Evolutionary conservation across 805 yeast genomes (phyloP).

Genomic region (Metschnikowia reukaufii): DNA sequence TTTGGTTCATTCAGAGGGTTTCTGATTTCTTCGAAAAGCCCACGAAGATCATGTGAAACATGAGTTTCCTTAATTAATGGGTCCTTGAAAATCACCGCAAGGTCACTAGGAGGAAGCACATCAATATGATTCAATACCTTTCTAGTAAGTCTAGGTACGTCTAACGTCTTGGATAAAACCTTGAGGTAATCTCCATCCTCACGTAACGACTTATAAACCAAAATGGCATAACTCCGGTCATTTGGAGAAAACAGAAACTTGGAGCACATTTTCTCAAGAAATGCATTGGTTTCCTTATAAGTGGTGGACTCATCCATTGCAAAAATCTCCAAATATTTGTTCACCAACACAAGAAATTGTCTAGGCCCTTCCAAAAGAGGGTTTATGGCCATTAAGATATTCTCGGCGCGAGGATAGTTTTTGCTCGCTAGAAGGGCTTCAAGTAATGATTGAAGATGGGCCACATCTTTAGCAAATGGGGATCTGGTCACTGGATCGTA

Average conservation of each 20-base stretch:
- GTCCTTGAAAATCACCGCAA: slow-evolving; percentile 36
- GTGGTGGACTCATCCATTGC: slow-evolving; percentile 41
- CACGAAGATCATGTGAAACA: slow-evolving; percentile 35
- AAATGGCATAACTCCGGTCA: slow-evolving; percentile 60
- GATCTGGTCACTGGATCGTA: slow-evolving; percentile 43
- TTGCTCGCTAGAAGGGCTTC: slow-evolving; percentile 74
- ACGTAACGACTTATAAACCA: slow-evolving; percentile 44
- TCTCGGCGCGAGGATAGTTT: slow-evolving; percentile 67
- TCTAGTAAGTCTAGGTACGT: slow-evolving; percentile 20
- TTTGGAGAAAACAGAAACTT: slow-evolving; percentile 38
- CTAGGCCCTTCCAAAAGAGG: slow-evolving; percentile 42
- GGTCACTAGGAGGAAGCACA: slow-evolving; percentile 48
- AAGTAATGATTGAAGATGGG: slow-evolving; percentile 69
- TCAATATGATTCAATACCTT: slow-evolving; percentile 50
- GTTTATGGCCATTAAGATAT: slow-evolving; percentile 62
- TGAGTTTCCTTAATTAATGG: slow-evolving; percentile 26
- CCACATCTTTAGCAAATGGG: slow-evolving; percentile 54
- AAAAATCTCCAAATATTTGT: slow-evolving; percentile 54
- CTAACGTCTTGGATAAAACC: slow-evolving; percentile 15
- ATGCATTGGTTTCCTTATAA: slow-evolving; percentile 44
- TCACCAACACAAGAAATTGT: slow-evolving; percentile 64
- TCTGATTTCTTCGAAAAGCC: slow-evolving; percentile 30
- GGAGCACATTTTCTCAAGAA: slow-evolving; percentile 33
- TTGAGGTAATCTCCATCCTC: slow-evolving; percentile 14
- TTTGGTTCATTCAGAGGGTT: slow-evolving; percentile 3